Evolutionary conservation across 2,329 filamentous ascomycete genomes (phyloP).

Genomic region (Cercospora citrullina): DNA sequence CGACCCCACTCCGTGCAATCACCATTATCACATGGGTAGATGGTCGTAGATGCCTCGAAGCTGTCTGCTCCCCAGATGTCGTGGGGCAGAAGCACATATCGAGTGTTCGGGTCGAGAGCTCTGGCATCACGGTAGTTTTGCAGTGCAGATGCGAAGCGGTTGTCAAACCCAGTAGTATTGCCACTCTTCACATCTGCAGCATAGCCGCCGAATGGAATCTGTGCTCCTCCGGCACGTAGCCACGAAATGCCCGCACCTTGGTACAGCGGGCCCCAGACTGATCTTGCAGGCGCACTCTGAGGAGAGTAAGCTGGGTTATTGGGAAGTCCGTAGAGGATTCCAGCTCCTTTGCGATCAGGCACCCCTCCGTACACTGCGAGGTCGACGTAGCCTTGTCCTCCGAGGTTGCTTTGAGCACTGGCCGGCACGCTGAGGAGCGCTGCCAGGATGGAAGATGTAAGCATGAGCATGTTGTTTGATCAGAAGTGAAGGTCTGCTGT

Average conservation of each 20-base stretch:
- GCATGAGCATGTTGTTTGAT: neutral
- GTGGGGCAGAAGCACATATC: neutral
- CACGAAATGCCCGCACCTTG: neutral
- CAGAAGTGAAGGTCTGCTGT: neutral
- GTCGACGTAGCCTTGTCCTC: slow-evolving; percentile 1
- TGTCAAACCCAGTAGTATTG: neutral
- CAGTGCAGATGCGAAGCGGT: neutral
- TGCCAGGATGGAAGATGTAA: neutral
- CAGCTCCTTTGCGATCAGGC: slow-evolving; percentile 1
- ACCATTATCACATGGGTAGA: neutral
- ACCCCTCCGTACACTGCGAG: neutral
- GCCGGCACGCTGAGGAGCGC: neutral
- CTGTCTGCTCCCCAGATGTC: neutral
- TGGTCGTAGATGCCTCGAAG: neutral
- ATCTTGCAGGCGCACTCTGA: neutral
- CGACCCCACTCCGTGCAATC: neutral
- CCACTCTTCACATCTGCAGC: slow-evolving; percentile 2
- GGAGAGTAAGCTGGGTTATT: neutral
- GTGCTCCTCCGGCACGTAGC: neutral
- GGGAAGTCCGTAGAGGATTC: neutral
- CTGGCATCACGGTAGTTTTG: neutral
- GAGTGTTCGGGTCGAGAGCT: neutral
- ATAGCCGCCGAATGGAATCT: neutral
- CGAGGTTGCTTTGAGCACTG: neutral
- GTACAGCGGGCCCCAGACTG: neutral